These are phyloP conservation scores for Actinomucor elegans DNA, from an alignment of 371 early-diverging fungal species.

Conservation along the genomic window DNA sequence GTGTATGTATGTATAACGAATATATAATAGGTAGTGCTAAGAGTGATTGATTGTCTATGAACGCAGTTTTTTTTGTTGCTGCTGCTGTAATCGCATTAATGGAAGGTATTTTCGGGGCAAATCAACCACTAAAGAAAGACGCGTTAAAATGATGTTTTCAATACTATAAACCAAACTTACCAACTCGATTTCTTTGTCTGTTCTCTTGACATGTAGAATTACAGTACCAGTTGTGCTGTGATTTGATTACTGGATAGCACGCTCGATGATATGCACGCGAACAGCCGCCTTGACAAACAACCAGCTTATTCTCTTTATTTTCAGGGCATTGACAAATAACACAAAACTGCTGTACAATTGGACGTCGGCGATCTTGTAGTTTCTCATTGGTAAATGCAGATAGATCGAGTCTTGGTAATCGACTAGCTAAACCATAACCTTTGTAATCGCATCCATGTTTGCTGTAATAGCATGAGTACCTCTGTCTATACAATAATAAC, in stretches of 20 bases:
- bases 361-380: slow-evolving; percentile 33
- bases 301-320: slow-evolving; percentile 16
- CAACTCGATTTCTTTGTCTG: slow-evolving; percentile 44
- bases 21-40: too few relatives aligned
- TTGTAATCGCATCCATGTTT: slow-evolving; percentile 49
- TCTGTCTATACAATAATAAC: not conserved
- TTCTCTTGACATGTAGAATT: slow-evolving; percentile 61
- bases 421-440: slow-evolving; percentile 40
- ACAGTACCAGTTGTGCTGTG: slow-evolving; percentile 63
- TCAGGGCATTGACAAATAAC: slow-evolving; percentile 29
- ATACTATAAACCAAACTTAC: slow-evolving; percentile 11
- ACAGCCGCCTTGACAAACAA: slow-evolving; percentile 37
- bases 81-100: slow-evolving; percentile 21
- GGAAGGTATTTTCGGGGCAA: slow-evolving; percentile 56
- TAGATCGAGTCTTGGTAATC: slow-evolving; percentile 36
- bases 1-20: too few relatives aligned
- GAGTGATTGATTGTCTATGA: too few relatives aligned
- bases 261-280: slow-evolving; percentile 36
- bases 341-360: slow-evolving; percentile 39
- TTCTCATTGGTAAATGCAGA: slow-evolving; percentile 31
- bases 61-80: not conserved
- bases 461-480: slow-evolving; percentile 14
- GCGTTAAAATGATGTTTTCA: not conserved
- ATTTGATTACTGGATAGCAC: slow-evolving; percentile 45
- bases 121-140: slow-evolving; percentile 35